Evolutionary conservation across 2,329 filamentous ascomycete species (phyloP).

Genomic region (Trichoderma guizhouense): DNA sequence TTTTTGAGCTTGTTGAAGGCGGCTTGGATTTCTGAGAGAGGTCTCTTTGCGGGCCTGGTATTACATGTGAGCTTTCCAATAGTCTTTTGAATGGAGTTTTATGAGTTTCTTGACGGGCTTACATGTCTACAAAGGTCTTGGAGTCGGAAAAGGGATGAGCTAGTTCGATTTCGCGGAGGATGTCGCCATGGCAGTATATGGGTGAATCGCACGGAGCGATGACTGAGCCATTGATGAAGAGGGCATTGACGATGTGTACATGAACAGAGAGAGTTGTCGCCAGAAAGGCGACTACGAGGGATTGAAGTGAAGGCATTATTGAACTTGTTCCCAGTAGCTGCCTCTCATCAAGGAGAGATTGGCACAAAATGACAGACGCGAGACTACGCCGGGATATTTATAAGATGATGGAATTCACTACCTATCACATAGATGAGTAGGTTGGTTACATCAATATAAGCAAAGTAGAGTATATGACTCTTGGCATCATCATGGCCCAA

Average conservation of each 20-base stretch:
- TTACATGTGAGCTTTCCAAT: not conserved
- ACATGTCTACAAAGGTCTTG: constrained; percentile 71
- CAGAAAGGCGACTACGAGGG: not conserved
- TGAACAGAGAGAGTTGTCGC: not conserved
- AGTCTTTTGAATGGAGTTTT: not conserved
- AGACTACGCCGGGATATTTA: not conserved
- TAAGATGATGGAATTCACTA: not conserved
- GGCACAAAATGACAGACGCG: no score
- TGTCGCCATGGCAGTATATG: constrained; percentile 64
- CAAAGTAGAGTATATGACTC: not conserved
- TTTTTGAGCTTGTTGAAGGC: constrained; percentile 58
- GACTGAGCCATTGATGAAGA: constrained; percentile 59
- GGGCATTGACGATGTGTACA: constrained; percentile 35
- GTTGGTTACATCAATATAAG: not conserved
- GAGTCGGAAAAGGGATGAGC: constrained; percentile 63
- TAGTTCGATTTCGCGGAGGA: constrained; percentile 60
- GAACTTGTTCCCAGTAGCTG: not conserved
- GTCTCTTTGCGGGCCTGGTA: constrained; percentile 55
- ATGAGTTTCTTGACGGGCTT: not conserved
- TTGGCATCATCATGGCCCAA: not conserved
- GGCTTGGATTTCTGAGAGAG: constrained; percentile 57
- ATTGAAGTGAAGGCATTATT: constrained; percentile 10
- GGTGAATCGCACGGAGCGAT: constrained; percentile 64
- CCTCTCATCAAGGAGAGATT: not conserved
- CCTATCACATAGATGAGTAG: not conserved